Base-by-base conservation (phyloP, 1,139 yeast genomes). In the Candida buenavistaensis region DNA sequence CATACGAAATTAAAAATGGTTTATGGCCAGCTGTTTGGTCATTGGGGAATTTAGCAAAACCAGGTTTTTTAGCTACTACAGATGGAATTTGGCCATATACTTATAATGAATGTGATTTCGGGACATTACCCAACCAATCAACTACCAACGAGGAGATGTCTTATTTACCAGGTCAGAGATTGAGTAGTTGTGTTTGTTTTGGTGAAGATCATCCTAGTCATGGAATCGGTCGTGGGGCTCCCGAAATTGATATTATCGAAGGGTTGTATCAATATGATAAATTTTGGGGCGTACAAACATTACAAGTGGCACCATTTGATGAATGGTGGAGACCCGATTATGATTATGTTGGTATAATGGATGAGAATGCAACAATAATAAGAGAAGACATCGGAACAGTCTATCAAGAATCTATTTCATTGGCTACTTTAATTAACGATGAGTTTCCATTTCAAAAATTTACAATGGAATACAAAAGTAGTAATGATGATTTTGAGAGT, bases 31-130 rank as follows among this genome's bases (percentile, higher is more conserved):
- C 63, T 3, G 43, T 55, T 13, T 59, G 65, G 65, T 50, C 60
- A 27, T 43, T 59, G 41, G 65, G 65, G 1, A 59, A 59, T 32
- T 43, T 59, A 27, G 65, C 60, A 3, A 36, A 64, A 7, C 61
- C 65, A 1, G 64, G 65, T 1, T 59, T 46, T 35, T 51, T 52
- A 41, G 59, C 63, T 11, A 48, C 57, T 8, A 58, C 63, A 4
- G 64, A 59, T 34, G 65, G 65, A 7, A 52, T 56, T 5, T 59
- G 65, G 65, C 65, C 65, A 2, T 59, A 59, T 35, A 52, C 63
- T 4, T 59, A 59, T 43, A 52, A 58, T 31, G 56, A 50, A 29
- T 59, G 65, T 39, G 65, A 59, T 37, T 45, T 45, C 17, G 64
- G 65, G 1, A 54, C 52, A 11, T 55, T 62, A 1, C 57, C 62